These are phyloP conservation scores for Phaffia australis DNA, from an alignment of 768 basidiomycete species.

Conservation along the genomic window DNA sequence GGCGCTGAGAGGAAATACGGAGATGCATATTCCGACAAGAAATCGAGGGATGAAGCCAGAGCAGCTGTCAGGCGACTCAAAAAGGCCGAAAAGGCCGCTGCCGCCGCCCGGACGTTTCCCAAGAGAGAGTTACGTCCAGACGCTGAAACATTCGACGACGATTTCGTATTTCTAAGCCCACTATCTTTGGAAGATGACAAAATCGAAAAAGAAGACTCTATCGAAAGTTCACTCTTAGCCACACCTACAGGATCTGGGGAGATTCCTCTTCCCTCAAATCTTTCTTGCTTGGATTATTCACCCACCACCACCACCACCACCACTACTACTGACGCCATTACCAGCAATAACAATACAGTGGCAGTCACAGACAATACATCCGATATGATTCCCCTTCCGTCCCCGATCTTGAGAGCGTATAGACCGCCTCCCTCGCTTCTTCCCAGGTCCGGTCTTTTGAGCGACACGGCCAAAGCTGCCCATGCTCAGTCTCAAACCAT, in stretches of 20 bases:
- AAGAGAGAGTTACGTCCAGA: background rate
- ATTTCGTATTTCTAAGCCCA: background rate
- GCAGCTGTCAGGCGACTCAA: conserved; percentile 8
- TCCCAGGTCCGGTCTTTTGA: background rate
- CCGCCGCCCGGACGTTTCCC: too few species aligned
- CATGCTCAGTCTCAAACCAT: background rate
- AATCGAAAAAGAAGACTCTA: background rate
- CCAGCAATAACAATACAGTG: background rate
- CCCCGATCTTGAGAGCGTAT: conserved; percentile 11
- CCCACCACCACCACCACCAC: background rate
- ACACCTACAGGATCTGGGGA: conserved; percentile 14
- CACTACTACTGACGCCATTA: conserved; percentile 5
- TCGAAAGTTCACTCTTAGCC: background rate
- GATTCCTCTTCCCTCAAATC: background rate
- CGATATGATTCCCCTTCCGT: conserved; percentile 9
- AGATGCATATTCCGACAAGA: conserved; percentile 1
- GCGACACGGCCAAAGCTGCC: background rate
- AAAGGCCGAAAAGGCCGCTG: conserved; percentile 7
- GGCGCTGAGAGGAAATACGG: background rate
- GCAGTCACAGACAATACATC: background rate
- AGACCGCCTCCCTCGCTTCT: conserved; percentile 19
- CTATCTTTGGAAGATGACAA: background rate
- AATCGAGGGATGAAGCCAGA: conserved; percentile 8
- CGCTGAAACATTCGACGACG: background rate
- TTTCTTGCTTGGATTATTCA: background rate